Base-by-base conservation (phyloP, 2,329 filamentous ascomycete species). In the Huntiella bhutanensis region DNA sequence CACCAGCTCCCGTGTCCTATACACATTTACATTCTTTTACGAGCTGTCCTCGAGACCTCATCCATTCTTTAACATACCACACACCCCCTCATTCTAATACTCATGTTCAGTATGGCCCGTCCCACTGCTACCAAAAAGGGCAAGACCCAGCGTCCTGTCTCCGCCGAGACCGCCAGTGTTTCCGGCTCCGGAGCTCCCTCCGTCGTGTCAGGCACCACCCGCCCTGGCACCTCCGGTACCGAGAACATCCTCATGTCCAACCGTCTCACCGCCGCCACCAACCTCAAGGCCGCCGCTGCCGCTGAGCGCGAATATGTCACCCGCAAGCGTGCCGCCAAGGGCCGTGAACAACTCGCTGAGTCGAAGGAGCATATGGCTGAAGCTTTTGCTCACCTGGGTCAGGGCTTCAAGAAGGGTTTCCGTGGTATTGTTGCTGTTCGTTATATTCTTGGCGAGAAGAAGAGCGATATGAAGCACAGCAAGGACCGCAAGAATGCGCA, bases 171-270 rank as follows among this genome's bases (percentile, higher is more conserved):
- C 22, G 22, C 22, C 22, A 28, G 37, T 13, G 16, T 28, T 17
- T 46, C 45, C 10, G 32, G 32, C 22, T 38, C 37, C 12, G 41
- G 39, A 11, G 43, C 41, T 8, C 33, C 48, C 13, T 33, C 28
- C 3, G 43, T 34, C 12, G 41, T 41, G 6, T 44, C 43, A 12
- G 15, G 12, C 38, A 28, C 41, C 13, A 33, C 42, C 15, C 59
- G 65, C 15, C 63, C 64, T 4, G 61, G 62, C 48, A 66, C 65
- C 11, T 62, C 64, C 0, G 62, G 62, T 46, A 68, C 65, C 13
- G 62, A 66, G 52, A 59, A 60, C 51, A 54, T 64, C 32, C 61
- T 67, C 37, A 56, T 58, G 40, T 59, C 58, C 45, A 61, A 58
- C 47, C 59, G 61, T 19, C 60, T 57, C 34, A 54, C 57, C 36